Percentiles rank a stretch among this genome's conserved stretches.
These are phyloP conservation scores for Dictyostelium purpureum DNA, from an alignment of 78 protist species.

Conservation along the genomic window DNA sequence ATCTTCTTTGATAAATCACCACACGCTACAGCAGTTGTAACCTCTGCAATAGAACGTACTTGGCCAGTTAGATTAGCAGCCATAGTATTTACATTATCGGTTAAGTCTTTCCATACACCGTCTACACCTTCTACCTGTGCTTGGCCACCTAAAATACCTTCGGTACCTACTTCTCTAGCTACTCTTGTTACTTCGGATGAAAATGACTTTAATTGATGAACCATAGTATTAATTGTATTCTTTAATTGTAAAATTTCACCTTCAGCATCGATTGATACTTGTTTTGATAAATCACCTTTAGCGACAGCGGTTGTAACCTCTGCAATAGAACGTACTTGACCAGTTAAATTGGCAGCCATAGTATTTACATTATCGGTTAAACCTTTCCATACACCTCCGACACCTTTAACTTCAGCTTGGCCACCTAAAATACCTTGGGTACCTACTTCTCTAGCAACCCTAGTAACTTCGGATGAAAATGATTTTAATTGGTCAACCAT, in stretches of 20 bases:
- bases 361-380: conserved; percentile 67
- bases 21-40: conserved; percentile 65
- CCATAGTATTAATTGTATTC: conserved; percentile 66
- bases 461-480: conserved; percentile 64
- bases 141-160: conserved; percentile 68
- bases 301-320: conserved; percentile 77
- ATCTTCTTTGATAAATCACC: conserved; percentile 59
- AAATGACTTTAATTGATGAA: conserved; percentile 37
- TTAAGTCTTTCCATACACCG: conserved; percentile 55
- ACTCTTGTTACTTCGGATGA: conserved; percentile 66
- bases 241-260: conserved; percentile 72
- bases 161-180: conserved; percentile 63
- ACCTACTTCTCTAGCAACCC: conserved; percentile 72
- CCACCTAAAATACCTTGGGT: conserved; percentile 72
- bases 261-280: conserved; percentile 29
- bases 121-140: conserved; percentile 22
- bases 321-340: conserved; percentile 73
- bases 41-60: conserved; percentile 50
- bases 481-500: conserved; percentile 76
- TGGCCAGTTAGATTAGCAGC: conserved; percentile 67
- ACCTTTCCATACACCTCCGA: conserved; percentile 43
- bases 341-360: conserved; percentile 73
- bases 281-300: conserved; percentile 69
- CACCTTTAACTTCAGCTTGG: conserved; percentile 52
- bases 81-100: conserved; percentile 74